Evolutionary conservation across 331 rosid species (phyloP).

Genomic region (Ulmus americana): DNA sequence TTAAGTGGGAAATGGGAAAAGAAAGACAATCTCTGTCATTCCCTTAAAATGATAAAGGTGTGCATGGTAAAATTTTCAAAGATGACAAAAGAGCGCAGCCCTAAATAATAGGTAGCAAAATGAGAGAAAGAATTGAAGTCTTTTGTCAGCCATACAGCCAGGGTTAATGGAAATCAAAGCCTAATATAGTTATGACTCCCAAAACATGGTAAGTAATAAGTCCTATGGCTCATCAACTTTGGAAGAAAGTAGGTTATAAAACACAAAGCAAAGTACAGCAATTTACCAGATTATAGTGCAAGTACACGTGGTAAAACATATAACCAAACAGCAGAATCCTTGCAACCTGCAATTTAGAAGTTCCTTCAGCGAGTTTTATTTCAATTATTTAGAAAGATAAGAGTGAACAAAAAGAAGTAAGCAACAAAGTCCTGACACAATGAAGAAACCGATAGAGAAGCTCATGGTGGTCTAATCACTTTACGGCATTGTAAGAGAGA

Average conservation of each 20-base stretch:
- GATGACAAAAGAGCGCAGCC: too few species aligned
- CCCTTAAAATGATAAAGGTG: not conserved
- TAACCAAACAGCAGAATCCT: slow-evolving; percentile 43
- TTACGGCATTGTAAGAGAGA: not conserved
- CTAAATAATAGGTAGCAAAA: not conserved
- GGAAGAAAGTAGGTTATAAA: not conserved
- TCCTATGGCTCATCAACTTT: not conserved
- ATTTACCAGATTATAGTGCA: slow-evolving; percentile 41
- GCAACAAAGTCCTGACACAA: not conserved
- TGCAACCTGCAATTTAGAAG: slow-evolving; percentile 33
- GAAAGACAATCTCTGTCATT: not conserved
- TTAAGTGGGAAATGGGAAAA: not conserved
- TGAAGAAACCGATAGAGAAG: not conserved
- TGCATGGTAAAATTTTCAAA: not conserved
- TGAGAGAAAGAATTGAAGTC: not conserved
- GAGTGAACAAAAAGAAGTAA: not conserved
- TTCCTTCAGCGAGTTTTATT: slow-evolving; percentile 16
- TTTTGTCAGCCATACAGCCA: not conserved
- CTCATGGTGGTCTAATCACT: not conserved
- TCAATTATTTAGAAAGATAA: not conserved
- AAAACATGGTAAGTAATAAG: not conserved
- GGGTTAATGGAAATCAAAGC: not conserved
- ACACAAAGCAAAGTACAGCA: not conserved
- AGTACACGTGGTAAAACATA: slow-evolving; percentile 45
- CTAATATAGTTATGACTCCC: not conserved